A percentile compares a stretch with the other conserved stretches of the same genome.
Conservation (phyloP, 257 asterid species). For the Solanum medicagineum region DNA sequence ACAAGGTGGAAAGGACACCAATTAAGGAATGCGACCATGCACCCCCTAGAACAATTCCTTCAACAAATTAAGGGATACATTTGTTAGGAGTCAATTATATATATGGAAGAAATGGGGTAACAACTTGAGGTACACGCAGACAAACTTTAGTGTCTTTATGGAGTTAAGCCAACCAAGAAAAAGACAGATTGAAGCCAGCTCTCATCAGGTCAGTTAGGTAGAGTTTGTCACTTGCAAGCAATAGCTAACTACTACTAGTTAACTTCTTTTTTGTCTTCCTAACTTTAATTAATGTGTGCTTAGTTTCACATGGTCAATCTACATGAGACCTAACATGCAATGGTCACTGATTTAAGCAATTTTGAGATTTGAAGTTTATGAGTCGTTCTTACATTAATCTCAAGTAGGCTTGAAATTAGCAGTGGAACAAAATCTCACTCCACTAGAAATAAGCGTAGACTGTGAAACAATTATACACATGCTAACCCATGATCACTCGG, state of each 20-base stretch:
- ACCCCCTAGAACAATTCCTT: not conserved
- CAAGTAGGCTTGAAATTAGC: too few species aligned
- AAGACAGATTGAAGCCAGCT: conserved; percentile 18
- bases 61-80: not conserved
- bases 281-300: not conserved
- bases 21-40: not conserved
- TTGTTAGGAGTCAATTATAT: not conserved
- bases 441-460: too few species aligned
- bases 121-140: conserved; percentile 13
- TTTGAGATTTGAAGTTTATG: not conserved
- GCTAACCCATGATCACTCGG: too few species aligned
- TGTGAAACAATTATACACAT: too few species aligned
- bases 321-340: not conserved
- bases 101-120: conserved; percentile 2
- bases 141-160: conserved; percentile 7
- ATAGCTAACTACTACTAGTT: not conserved
- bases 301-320: not conserved
- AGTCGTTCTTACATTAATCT: too few species aligned
- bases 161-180: conserved; percentile 8
- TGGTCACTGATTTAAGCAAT: too few species aligned
- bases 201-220: conserved; percentile 17
- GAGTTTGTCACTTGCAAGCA: conserved; percentile 15
- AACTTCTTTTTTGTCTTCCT: not conserved
- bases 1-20: not conserved
- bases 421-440: too few species aligned